Evolutionary conservation across 1,139 yeast species (phyloP).

Genomic region (Hyphopichia pseudoburtonii): DNA sequence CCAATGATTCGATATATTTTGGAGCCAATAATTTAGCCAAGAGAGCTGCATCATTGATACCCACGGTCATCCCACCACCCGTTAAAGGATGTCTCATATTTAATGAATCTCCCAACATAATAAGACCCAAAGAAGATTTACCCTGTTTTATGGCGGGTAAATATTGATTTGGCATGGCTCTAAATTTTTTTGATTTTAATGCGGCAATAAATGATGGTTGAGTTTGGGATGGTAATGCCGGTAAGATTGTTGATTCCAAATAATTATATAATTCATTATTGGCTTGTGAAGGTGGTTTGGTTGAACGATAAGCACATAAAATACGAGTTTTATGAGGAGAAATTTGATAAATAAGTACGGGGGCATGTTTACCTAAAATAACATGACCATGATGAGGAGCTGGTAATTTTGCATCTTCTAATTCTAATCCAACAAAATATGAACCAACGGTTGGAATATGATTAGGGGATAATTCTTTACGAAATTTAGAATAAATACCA

Average conservation of each 20-base stretch:
- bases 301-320: slow-evolving; percentile 80
- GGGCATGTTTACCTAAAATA: slow-evolving; percentile 81
- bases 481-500: slow-evolving; percentile 91
- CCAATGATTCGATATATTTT: slow-evolving; percentile 54
- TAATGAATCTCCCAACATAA: slow-evolving; percentile 88
- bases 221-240: slow-evolving; percentile 63
- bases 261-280: slow-evolving; percentile 62
- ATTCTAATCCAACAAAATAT: slow-evolving; percentile 81
- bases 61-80: slow-evolving; percentile 99
- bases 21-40: slow-evolving; percentile 62
- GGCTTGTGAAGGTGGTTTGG: slow-evolving; percentile 67
- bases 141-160: slow-evolving; percentile 68
- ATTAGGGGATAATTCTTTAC: slow-evolving; percentile 63
- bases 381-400: slow-evolving; percentile 84
- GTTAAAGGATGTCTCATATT: slow-evolving; percentile 98
- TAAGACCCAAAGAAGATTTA: slow-evolving; percentile 68
- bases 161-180: slow-evolving; percentile 94
- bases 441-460: slow-evolving; percentile 71
- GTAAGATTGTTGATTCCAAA: slow-evolving; percentile 59
- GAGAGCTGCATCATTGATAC: slow-evolving; percentile 80
- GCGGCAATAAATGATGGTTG: slow-evolving; percentile 63
- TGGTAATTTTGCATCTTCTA: slow-evolving; percentile 73
- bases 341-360: slow-evolving; percentile 84
- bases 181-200: slow-evolving; percentile 48
- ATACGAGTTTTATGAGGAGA: slow-evolving; percentile 82